phyloP scores from a whole-genome alignment of 257 asterid genomes.

The Solanum pinnatisectum region DNA sequence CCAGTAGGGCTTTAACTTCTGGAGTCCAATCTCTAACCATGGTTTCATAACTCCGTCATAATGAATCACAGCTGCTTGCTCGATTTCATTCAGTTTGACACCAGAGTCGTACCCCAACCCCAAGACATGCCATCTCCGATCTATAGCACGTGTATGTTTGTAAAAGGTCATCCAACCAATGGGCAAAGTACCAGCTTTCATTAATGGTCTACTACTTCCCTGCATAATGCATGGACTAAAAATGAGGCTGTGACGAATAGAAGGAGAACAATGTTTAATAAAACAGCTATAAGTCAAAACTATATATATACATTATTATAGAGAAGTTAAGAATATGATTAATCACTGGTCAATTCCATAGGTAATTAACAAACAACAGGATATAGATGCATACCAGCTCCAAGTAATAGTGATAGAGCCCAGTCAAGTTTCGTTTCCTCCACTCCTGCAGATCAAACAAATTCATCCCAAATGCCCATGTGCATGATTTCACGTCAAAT shows the following conservation, averaged over 20 bases:
- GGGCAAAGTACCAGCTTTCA: constrained; percentile 61
- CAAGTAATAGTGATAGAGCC: constrained; percentile 50
- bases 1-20: constrained; percentile 47
- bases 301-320: not conserved
- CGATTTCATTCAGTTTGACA: constrained; percentile 34
- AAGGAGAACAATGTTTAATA: not conserved
- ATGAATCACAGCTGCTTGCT: constrained; percentile 57
- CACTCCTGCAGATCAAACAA: constrained; percentile 45
- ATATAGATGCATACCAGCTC: constrained; percentile 25
- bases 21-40: constrained; percentile 58
- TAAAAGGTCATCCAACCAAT: constrained; percentile 59
- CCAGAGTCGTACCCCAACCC: constrained; percentile 57
- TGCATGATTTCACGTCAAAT: constrained; percentile 45
- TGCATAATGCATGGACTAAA: constrained; percentile 9
- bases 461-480: constrained; percentile 66
- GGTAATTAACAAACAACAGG: not conserved
- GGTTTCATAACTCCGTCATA: constrained; percentile 64
- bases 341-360: not conserved
- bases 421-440: constrained; percentile 44
- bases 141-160: constrained; percentile 38
- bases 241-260: not conserved
- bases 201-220: constrained; percentile 38
- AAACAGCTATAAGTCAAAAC: not conserved
- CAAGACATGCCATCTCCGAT: constrained; percentile 51
- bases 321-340: not conserved